Evolutionary conservation across 2,329 filamentous ascomycete genomes (phyloP), one percentile per base, ranked within the genome.

Genomic region (Penicillium frequentans): DNA sequence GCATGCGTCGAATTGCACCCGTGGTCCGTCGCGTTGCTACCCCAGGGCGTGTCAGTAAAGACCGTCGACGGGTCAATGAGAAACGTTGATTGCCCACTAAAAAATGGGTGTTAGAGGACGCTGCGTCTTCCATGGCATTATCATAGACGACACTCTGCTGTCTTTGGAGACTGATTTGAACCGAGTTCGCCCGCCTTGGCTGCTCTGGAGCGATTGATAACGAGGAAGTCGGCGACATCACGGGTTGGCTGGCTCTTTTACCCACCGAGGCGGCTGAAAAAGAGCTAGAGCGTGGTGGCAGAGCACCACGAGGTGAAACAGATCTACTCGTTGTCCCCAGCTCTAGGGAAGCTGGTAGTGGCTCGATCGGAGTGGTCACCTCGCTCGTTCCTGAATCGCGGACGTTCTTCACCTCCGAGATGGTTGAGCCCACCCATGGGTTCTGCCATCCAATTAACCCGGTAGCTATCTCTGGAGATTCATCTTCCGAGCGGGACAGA

Each of bases 61-160:
- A 76, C 19, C 70, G 70, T 23, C 73, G 70, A 23, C 73, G 73
- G n/a, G 70, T 75, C 39, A 74, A 54, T 14, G 72, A 73, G 55
- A 70, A 70, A 9, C 70, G 68, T 49, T 71, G 70, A 45, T 65
- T 68, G 26, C 70, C 68, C 33, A 71, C 66, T 52, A 69, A 60
- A 44, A 73, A 71, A 58, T 69, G 66, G 1, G 69, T 73, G 45
- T 72, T 73, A n/a, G 69, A 69, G 47, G 70, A 67, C 13, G 67
- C 61, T 19, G 69, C 65, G 37, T 68, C 64, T 55, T 70, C 67
- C 21, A 69, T 57, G 1, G 54, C 55, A 44, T 53, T 64, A n/a
- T 66, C 63, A 52, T 69, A 63, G 26, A 70, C 60, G 33, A 57
- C 58, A 54, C 63, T 68, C 19, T 54, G 63, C 26, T 68, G 60